Evolutionary conservation across 73 alveolate genomes (phyloP).

Genomic region (Paramecium bursaria): DNA sequence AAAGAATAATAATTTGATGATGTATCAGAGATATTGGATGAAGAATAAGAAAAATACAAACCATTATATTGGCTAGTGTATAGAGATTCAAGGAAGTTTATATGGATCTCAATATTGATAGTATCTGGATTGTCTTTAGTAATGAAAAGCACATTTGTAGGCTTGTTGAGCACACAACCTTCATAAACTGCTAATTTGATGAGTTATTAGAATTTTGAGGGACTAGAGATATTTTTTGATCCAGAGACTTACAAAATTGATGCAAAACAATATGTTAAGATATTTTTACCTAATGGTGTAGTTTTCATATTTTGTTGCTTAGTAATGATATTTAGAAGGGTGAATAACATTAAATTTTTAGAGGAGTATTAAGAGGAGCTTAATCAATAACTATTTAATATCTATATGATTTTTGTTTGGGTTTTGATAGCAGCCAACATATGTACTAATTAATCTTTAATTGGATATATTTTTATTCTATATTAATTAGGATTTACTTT

Average conservation of each 20-base stretch:
- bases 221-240: slow-evolving; percentile 10
- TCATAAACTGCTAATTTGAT: not conserved
- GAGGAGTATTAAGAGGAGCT: slow-evolving; percentile 16
- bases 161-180: slow-evolving; percentile 22
- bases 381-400: not conserved
- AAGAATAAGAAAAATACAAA: slow-evolving; percentile 1
- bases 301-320: slow-evolving; percentile 35
- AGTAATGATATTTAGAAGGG: slow-evolving; percentile 43
- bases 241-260: not conserved
- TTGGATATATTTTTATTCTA: slow-evolving; percentile 25
- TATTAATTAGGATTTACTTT: not conserved
- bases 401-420: slow-evolving; percentile 41
- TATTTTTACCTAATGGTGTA: slow-evolving; percentile 32
- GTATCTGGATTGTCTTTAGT: slow-evolving; percentile 1
- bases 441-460: slow-evolving; percentile 1
- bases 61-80: slow-evolving; percentile 48
- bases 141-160: slow-evolving; percentile 38
- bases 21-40: slow-evolving; percentile 30
- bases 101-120: slow-evolving; percentile 15
- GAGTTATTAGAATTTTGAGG: slow-evolving; percentile 19
- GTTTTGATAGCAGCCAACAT: not conserved
- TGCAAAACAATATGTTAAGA: not conserved
- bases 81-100: not conserved
- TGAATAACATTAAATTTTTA: slow-evolving; percentile 24
- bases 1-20: not conserved